A percentile compares a stretch with the other conserved stretches of the same genome.
phyloP scores from a whole-genome alignment of 345 rosid species.

The Crucihimalaya himalaica region DNA sequence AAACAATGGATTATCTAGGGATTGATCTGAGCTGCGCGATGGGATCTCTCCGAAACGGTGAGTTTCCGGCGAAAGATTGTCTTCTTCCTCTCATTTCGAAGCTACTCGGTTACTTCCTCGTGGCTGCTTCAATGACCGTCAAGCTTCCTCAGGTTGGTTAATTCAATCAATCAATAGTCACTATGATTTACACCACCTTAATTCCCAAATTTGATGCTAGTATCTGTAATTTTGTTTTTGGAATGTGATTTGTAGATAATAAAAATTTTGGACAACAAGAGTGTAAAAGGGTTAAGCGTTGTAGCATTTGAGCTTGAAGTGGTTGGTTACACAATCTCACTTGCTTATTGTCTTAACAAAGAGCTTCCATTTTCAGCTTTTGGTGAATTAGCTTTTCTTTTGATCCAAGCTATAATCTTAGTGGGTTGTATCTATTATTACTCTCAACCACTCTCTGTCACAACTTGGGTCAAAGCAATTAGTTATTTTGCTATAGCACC shows the following conservation, averaged over 20 bases:
- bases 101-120: conserved; percentile 84
- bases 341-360: conserved; percentile 79
- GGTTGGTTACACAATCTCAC: conserved; percentile 77
- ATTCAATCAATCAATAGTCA: background rate
- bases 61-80: conserved; percentile 71
- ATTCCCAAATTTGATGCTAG: too few relatives aligned
- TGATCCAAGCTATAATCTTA: conserved; percentile 79
- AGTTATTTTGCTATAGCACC: conserved; percentile 79
- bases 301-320: conserved; percentile 86
- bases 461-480: conserved; percentile 51
- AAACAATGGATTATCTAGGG: conserved; percentile 59
- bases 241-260: conserved; percentile 52
- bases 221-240: background rate
- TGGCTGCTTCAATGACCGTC: conserved; percentile 89
- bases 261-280: conserved; percentile 69
- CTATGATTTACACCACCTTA: background rate
- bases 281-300: conserved; percentile 81
- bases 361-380: conserved; percentile 89
- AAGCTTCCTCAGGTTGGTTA: conserved; percentile 77
- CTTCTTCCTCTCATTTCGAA: conserved; percentile 83
- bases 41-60: conserved; percentile 56
- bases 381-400: conserved; percentile 78
- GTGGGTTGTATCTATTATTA: conserved; percentile 63
- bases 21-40: conserved; percentile 66
- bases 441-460: conserved; percentile 51